Percentiles rank a stretch among this genome's conserved stretches.
phyloP scores from a whole-genome alignment of 495 filamentous ascomycete genomes.

The Podospora conica region DNA sequence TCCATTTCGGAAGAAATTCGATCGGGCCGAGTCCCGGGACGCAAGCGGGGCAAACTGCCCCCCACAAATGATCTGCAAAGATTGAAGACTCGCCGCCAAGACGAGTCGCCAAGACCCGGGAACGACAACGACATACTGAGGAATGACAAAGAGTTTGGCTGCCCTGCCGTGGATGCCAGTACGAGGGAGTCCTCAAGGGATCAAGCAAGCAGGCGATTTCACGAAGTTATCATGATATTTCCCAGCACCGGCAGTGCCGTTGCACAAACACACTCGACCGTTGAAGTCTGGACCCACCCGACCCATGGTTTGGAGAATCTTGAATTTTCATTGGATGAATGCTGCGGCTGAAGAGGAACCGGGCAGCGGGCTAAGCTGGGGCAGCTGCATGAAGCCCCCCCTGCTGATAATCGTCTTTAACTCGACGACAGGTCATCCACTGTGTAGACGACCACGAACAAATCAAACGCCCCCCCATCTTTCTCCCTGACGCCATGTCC shows the following conservation, averaged over 20 bases:
- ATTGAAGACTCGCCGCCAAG: too few relatives aligned
- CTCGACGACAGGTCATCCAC: background rate
- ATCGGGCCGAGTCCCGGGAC: background rate
- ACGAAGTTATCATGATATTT: too few relatives aligned
- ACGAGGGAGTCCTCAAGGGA: too few relatives aligned
- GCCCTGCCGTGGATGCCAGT: too few relatives aligned
- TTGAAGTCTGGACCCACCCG: background rate
- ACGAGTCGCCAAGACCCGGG: too few relatives aligned
- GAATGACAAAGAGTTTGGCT: too few relatives aligned
- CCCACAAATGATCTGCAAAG: too few relatives aligned
- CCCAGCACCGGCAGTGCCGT: background rate
- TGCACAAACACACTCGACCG: too few relatives aligned
- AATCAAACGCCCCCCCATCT: background rate
- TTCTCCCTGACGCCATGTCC: background rate
- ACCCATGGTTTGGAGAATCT: background rate
- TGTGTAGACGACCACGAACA: background rate
- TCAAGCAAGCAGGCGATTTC: too few relatives aligned
- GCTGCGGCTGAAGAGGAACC: background rate
- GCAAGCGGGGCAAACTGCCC: too few relatives aligned
- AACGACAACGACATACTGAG: too few relatives aligned
- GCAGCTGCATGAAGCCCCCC: background rate
- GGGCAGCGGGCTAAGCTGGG: background rate
- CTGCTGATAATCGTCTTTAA: background rate
- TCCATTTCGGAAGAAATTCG: background rate
- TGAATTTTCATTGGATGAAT: background rate